Conservation (phyloP, 768 basidiomycete genomes). For the Termitomyces sp. region DNA sequence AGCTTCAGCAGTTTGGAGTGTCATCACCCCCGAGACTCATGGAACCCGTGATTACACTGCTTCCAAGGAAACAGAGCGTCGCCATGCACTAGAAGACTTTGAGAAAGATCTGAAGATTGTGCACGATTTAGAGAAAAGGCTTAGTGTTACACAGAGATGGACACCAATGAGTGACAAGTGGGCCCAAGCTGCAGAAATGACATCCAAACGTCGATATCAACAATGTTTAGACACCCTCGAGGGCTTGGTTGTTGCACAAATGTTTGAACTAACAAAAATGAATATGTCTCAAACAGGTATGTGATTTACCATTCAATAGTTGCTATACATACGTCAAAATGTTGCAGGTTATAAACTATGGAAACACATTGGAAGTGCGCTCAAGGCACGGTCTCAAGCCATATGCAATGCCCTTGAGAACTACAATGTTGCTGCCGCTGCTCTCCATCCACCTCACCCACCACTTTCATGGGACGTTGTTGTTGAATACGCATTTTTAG, state of each 20-base stretch:
- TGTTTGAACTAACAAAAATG: neutral
- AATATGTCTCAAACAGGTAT: neutral
- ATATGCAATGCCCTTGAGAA: too few relatives aligned
- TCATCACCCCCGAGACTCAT: neutral
- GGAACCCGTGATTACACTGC: neutral
- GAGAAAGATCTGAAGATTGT: neutral
- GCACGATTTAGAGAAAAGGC: neutral
- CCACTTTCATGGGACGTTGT: too few relatives aligned
- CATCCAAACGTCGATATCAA: neutral
- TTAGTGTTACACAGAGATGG: neutral
- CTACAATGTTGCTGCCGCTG: too few relatives aligned
- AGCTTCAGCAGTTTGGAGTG: neutral
- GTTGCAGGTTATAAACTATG: too few relatives aligned
- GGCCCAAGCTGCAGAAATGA: neutral
- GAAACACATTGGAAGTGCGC: neutral
- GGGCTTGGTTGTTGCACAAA: neutral
- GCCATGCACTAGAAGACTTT: neutral
- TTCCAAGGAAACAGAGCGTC: neutral
- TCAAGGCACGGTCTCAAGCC: neutral
- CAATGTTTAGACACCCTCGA: neutral
- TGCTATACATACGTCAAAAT: too few relatives aligned
- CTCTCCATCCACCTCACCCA: too few relatives aligned
- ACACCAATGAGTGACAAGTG: neutral
- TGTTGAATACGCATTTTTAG: too few relatives aligned
- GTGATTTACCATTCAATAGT: too few relatives aligned